Evolutionary conservation across 257 asterid species (phyloP).

Genomic region (Forsythia viridissima): DNA sequence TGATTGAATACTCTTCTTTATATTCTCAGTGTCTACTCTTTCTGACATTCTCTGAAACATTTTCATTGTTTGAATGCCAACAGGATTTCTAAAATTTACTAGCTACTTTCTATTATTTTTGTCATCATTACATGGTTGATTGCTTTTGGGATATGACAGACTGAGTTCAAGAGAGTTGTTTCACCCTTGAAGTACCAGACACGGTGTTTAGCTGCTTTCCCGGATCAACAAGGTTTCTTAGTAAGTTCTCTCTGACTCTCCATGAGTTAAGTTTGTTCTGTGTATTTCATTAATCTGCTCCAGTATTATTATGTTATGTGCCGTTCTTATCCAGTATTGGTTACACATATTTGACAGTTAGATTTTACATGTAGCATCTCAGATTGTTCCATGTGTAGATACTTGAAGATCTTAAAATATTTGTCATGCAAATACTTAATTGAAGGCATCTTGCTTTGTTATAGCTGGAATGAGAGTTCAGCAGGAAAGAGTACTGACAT

Average conservation of each 20-base stretch:
- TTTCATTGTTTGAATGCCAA: neutral
- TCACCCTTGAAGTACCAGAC: conserved; percentile 98
- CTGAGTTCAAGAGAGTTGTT: conserved; percentile 80
- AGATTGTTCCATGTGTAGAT: neutral
- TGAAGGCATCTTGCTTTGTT: conserved; percentile 16
- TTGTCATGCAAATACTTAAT: neutral
- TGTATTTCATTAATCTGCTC: neutral
- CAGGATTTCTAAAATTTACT: neutral
- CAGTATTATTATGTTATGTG: neutral
- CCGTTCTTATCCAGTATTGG: neutral
- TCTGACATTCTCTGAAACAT: neutral
- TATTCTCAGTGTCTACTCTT: neutral
- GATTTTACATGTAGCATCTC: neutral
- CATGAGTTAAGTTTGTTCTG: conserved; percentile 9
- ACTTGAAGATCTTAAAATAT: neutral
- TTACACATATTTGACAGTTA: neutral
- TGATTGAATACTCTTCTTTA: too few species aligned
- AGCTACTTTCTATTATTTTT: neutral
- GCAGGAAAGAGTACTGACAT: neutral
- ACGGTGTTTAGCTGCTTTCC: conserved; percentile 95
- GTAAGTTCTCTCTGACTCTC: conserved; percentile 44
- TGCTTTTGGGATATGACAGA: conserved; percentile 41
- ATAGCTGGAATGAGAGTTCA: conserved; percentile 3
- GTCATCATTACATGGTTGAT: conserved; percentile 8
- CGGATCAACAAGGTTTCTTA: conserved; percentile 95